Evolutionary conservation across 768 basidiomycete species (phyloP).

Genomic region (Pulveroboletus frians): DNA sequence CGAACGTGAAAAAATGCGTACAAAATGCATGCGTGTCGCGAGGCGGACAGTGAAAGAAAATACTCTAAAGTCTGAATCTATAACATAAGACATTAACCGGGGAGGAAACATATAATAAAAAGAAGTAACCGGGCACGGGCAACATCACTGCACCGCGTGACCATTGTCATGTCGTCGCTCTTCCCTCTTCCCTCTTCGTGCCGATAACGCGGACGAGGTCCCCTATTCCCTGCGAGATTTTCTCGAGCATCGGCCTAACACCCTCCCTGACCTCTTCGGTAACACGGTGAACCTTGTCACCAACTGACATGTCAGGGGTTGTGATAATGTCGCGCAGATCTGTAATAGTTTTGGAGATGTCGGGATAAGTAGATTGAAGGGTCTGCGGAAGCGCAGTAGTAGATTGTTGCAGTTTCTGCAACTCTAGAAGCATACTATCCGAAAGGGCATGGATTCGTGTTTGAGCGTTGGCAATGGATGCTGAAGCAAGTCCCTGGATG

Average conservation of each 20-base stretch:
- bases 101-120: constrained; percentile 5
- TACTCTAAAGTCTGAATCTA: constrained; percentile 28
- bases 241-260: constrained; percentile 58
- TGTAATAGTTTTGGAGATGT: constrained; percentile 46
- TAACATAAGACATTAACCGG: constrained; percentile 12
- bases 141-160: constrained; percentile 9
- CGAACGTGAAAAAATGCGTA: constrained; percentile 14
- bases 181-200: constrained; percentile 27
- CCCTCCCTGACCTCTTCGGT: constrained; percentile 54
- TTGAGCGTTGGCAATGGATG: constrained; percentile 51
- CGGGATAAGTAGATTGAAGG: constrained; percentile 53
- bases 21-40: constrained; percentile 18
- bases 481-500: constrained; percentile 55
- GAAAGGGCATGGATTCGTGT: constrained; percentile 55
- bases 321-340: constrained; percentile 53
- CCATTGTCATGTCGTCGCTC: constrained; percentile 4
- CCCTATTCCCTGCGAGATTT: constrained; percentile 37
- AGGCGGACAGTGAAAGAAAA: constrained; percentile 7
- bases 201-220: constrained; percentile 25
- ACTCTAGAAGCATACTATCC: constrained; percentile 59
- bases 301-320: constrained; percentile 49
- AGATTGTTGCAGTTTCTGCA: constrained; percentile 61
- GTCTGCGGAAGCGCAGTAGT: constrained; percentile 54
- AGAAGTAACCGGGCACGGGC: neutral
- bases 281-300: constrained; percentile 58